These are phyloP conservation scores for Ustilago loliicola DNA, from an alignment of 1,284 basidiomycete genomes.

Conservation along the genomic window DNA sequence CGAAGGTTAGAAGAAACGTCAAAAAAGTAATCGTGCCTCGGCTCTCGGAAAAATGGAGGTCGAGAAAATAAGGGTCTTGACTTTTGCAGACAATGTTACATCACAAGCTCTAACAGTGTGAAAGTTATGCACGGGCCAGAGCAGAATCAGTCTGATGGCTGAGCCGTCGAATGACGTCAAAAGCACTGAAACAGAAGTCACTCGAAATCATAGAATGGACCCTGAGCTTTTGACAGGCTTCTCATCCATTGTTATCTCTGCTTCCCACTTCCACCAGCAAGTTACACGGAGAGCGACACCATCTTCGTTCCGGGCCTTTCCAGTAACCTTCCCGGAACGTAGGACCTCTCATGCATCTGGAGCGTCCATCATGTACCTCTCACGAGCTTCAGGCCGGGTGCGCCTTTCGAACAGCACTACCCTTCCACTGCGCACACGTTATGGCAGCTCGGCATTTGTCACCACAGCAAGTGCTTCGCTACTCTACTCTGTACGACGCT, in stretches of 20 bases:
- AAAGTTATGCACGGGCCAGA: constrained; percentile 22
- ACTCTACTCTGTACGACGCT: constrained; percentile 9
- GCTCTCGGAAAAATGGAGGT: constrained; percentile 7
- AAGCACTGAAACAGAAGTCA: not conserved
- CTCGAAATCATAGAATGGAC: constrained; percentile 13
- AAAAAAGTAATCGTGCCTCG: not conserved
- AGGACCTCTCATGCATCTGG: not conserved
- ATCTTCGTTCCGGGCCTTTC: not conserved
- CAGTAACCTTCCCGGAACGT: not conserved
- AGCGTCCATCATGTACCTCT: constrained; percentile 26
- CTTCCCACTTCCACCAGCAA: constrained; percentile 1
- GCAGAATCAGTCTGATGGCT: no score
- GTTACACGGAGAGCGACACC: not conserved
- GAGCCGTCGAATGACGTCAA: constrained; percentile 32
- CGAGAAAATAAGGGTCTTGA: constrained; percentile 4
- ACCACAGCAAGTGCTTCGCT: constrained; percentile 11
- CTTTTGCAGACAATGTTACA: not conserved
- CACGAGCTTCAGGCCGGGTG: constrained; percentile 13
- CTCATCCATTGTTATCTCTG: not conserved
- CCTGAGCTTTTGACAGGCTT: constrained; percentile 16
- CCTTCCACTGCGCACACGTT: not conserved
- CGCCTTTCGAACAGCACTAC: not conserved
- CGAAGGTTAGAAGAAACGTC: constrained; percentile 9
- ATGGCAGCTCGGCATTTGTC: not conserved
- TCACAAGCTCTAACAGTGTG: not conserved